Evolutionary conservation across 2,329 filamentous ascomycete genomes (phyloP), one percentile per base, ranked within the genome.

Genomic region (Didymella pinodella): DNA sequence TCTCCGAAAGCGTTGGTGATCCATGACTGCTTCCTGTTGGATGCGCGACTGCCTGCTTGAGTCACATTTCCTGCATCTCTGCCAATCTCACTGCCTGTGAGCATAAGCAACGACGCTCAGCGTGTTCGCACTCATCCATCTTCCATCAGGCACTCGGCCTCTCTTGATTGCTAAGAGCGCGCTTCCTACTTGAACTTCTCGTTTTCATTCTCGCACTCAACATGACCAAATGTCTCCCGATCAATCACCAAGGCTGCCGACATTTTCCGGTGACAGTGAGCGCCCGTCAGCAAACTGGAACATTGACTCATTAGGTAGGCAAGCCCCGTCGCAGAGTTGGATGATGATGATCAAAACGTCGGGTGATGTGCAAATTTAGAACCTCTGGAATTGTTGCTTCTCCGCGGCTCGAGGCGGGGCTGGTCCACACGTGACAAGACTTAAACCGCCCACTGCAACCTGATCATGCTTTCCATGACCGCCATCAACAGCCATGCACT

Each of bases 191-290:
- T 1, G 43, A 41, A 38, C 36, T 46, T 53, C 44, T 34, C 16
- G n/a, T 12, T 40, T 28, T 29, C 49, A 26, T 36, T 47, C 31
- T 54, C 46, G 25, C 31, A 20, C 43, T 43, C 41, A 60, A 36
- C 34, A 48, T 59, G 44, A 60, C 52, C 48, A 52, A 52, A 45
- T 26, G 16, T 60, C 48, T 52, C 57, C 34, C 52, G 52, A 56
- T 54, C 50, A 14, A 7, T 47, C 26, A 11, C 11, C 10, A 16
- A 22, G 11, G 41, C 34, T 38, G 51, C 56, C 56, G 56, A 59
- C 26, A 59, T 54, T 22, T 59, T 34, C 56, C 56, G 56, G 41
- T 20, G 26, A 28, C 14, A 16, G 38, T 25, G 34, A 34, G 20
- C 20, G 32, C 32, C 38, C 14, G 50, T 54, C 40, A 54, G 56